Percentiles rank a stretch among this genome's conserved stretches.
These are phyloP conservation scores for Grosmannia serpens DNA, from an alignment of 2,329 filamentous ascomycete species.

Conservation along the genomic window DNA sequence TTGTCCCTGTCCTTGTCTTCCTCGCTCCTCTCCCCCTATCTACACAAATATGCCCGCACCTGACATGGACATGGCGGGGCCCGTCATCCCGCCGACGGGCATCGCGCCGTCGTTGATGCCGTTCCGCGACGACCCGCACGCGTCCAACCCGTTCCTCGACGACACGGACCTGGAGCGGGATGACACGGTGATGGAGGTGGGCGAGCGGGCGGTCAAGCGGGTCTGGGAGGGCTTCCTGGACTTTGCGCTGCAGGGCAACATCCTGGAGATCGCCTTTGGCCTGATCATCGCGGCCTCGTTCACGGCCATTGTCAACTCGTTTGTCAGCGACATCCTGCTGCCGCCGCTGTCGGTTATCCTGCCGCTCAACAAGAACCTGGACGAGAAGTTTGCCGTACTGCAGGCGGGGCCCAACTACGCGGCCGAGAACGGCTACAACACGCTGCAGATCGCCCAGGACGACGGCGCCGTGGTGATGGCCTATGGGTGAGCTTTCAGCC, in stretches of 20 bases:
- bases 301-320: conserved; percentile 58
- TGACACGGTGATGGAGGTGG: conserved; percentile 25
- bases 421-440: conserved; percentile 51
- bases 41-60: too few species aligned
- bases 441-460: conserved; percentile 53
- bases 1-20: neutral
- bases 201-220: conserved; percentile 34
- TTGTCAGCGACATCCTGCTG: conserved; percentile 59
- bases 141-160: conserved; percentile 22
- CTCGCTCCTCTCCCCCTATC: neutral
- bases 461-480: conserved; percentile 64
- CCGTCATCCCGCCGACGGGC: neutral
- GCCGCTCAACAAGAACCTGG: conserved; percentile 58
- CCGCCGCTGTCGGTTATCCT: conserved; percentile 58
- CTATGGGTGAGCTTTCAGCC: conserved; percentile 42
- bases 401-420: conserved; percentile 43
- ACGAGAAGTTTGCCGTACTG: conserved; percentile 62
- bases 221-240: conserved; percentile 56
- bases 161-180: conserved; percentile 25
- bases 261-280: conserved; percentile 64
- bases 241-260: conserved; percentile 64
- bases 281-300: conserved; percentile 63
- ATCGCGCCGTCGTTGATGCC: conserved; percentile 4
- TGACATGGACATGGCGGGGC: neutral
- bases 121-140: conserved; percentile 14